These are phyloP conservation scores for Mrakia frigida DNA, from an alignment of 768 basidiomycete species.

Conservation along the genomic window DNA sequence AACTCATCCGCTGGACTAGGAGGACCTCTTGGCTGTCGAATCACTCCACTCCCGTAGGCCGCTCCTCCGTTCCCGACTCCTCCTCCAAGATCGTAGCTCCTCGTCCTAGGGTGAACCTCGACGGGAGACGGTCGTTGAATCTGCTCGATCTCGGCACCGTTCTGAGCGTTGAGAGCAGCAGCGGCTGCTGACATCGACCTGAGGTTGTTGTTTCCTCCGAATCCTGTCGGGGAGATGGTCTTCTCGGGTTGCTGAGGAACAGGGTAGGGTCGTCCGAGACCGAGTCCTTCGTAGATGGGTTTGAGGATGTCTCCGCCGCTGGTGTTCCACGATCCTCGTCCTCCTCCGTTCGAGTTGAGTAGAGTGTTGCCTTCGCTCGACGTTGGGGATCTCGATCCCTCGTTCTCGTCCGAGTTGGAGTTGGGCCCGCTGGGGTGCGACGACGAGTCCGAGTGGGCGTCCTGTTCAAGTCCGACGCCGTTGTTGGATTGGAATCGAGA, in stretches of 20 bases:
- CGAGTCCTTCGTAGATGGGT: constrained; percentile 70
- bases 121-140: neutral
- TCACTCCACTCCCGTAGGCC: constrained; percentile 41
- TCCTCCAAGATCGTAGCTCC: constrained; percentile 12
- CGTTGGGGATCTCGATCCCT: neutral
- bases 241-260: constrained; percentile 35
- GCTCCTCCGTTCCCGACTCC: constrained; percentile 7
- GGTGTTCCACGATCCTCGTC: neutral
- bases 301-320: neutral
- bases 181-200: constrained; percentile 6
- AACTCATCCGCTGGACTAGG: constrained; percentile 59
- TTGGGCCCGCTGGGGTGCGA: neutral
- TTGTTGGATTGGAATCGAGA: neutral
- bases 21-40: constrained; percentile 81
- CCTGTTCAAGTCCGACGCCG: neutral
- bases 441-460: constrained; percentile 21
- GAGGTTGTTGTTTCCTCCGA: constrained; percentile 8
- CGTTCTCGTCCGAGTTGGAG: constrained; percentile 18
- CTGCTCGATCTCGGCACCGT: neutral
- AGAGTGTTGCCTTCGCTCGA: constrained; percentile 5
- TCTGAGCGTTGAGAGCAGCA: neutral
- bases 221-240: constrained; percentile 33
- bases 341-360: neutral
- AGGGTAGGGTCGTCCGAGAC: constrained; percentile 67
- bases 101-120: neutral